These are phyloP conservation scores for Solanum hybrid DNA, from an alignment of 305 asterid species.

Conservation along the genomic window DNA sequence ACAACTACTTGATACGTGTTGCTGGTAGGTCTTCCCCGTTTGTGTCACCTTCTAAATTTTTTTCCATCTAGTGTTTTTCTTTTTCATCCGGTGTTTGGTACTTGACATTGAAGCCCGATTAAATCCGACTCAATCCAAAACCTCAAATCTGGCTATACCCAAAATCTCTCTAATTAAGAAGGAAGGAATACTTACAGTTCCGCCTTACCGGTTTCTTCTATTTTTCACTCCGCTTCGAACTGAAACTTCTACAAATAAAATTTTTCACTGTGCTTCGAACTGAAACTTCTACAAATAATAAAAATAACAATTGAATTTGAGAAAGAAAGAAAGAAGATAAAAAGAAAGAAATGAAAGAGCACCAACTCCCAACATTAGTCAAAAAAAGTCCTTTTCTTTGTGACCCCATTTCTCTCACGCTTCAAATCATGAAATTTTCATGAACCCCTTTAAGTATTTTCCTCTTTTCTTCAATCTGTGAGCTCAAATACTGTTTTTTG, in stretches of 20 bases:
- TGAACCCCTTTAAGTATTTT: background rate
- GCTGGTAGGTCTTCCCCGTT: background rate
- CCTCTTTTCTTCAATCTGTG: background rate
- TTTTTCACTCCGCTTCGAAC: background rate
- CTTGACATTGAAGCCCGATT: accelerated
- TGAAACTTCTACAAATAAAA: background rate
- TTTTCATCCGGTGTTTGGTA: no score
- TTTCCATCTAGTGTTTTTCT: no score
- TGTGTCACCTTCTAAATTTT: background rate
- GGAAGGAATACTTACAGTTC: background rate
- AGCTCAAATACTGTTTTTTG: background rate
- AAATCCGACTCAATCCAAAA: background rate
- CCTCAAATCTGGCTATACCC: no score
- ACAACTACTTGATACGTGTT: background rate
- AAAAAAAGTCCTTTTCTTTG: background rate
- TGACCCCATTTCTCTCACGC: slow-evolving; percentile 1
- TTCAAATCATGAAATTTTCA: background rate
- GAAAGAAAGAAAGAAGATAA: background rate
- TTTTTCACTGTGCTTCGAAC: background rate
- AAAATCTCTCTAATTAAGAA: background rate
- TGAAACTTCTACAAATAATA: background rate
- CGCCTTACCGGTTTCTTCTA: background rate
- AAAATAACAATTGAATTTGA: background rate
- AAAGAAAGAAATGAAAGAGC: background rate
- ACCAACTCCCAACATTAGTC: background rate